Percentiles rank a stretch among this genome's conserved stretches.
Evolutionary conservation across 352 stramenopile species (phyloP).

Genomic region (Achlya hypogyna): DNA sequence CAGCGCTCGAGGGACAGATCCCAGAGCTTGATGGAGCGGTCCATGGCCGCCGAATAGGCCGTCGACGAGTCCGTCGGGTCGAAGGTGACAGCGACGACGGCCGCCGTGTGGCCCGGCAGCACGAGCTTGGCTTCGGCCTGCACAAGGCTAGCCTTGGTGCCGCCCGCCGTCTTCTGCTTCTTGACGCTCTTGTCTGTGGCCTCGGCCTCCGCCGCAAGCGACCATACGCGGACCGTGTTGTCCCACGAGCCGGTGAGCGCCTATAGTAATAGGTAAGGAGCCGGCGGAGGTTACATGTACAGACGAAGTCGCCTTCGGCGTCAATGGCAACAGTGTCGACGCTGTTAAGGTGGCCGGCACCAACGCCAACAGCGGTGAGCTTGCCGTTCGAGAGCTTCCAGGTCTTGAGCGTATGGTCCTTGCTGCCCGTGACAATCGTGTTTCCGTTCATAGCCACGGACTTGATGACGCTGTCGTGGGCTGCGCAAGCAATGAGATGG

Average conservation of each 20-base stretch:
- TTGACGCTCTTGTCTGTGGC: conserved; percentile 35
- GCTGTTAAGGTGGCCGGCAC: conserved; percentile 74
- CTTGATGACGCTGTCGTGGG: conserved; percentile 71
- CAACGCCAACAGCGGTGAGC: conserved; percentile 39
- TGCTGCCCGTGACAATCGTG: conserved; percentile 62
- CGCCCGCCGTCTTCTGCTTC: conserved; percentile 39
- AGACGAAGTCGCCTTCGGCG: conserved; percentile 1
- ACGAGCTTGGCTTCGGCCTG: conserved; percentile 50
- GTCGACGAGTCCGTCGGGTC: conserved; percentile 41
- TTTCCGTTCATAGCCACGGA: conserved; percentile 44
- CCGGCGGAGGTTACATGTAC: neutral
- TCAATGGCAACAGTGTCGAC: conserved; percentile 50
- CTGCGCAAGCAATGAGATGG: conserved; percentile 8
- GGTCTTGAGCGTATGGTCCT: conserved; percentile 65
- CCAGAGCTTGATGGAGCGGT: conserved; percentile 71
- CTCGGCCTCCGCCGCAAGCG: conserved; percentile 21
- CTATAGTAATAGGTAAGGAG: conserved; percentile 18
- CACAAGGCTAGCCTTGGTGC: conserved; percentile 8
- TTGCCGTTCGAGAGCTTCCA: conserved; percentile 43
- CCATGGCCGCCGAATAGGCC: conserved; percentile 52
- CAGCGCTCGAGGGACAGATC: conserved; percentile 63
- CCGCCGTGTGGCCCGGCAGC: conserved; percentile 67
- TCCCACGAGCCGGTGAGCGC: conserved; percentile 72
- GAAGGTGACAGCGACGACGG: conserved; percentile 67
- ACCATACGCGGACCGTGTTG: conserved; percentile 77